Conservation (phyloP, 148 eudicot species). For the Silene latifolia region DNA sequence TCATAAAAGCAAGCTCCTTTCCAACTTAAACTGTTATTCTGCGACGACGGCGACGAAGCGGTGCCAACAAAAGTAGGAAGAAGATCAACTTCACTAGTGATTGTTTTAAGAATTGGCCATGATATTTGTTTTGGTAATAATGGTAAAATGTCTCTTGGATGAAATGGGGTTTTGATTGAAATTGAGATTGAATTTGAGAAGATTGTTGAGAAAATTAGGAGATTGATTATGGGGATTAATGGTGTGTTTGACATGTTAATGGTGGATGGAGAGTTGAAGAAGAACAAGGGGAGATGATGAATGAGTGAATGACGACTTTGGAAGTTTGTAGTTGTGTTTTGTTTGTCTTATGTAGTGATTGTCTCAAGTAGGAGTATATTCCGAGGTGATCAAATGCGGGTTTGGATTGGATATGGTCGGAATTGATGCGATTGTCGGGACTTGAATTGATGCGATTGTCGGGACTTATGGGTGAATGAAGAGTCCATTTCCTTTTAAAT, state of each 20-base stretch:
- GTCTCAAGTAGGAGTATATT: too few relatives aligned
- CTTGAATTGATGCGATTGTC: too few relatives aligned
- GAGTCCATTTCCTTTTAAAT: too few relatives aligned
- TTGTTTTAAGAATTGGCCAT: conserved; percentile 2
- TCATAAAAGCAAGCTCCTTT: conserved; percentile 89
- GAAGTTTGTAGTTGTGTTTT: neutral
- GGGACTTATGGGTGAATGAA: too few relatives aligned
- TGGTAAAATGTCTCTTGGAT: conserved; percentile 6
- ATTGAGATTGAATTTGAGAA: neutral
- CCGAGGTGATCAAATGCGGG: too few relatives aligned
- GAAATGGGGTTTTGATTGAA: neutral
- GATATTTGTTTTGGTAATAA: neutral
- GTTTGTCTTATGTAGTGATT: too few relatives aligned
- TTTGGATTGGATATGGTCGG: too few relatives aligned
- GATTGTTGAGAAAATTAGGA: neutral
- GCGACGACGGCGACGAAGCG: conserved; percentile 43
- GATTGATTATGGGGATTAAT: neutral
- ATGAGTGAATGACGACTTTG: neutral
- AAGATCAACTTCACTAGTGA: conserved; percentile 59
- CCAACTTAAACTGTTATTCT: conserved; percentile 49
- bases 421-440: too few relatives aligned
- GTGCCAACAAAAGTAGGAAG: conserved; percentile 81
- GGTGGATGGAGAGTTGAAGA: neutral
- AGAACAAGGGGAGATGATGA: neutral
- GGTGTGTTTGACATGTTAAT: neutral